Evolutionary conservation across 2,329 filamentous ascomycete species (phyloP).

Genomic region (Hypoxylon sp.): DNA sequence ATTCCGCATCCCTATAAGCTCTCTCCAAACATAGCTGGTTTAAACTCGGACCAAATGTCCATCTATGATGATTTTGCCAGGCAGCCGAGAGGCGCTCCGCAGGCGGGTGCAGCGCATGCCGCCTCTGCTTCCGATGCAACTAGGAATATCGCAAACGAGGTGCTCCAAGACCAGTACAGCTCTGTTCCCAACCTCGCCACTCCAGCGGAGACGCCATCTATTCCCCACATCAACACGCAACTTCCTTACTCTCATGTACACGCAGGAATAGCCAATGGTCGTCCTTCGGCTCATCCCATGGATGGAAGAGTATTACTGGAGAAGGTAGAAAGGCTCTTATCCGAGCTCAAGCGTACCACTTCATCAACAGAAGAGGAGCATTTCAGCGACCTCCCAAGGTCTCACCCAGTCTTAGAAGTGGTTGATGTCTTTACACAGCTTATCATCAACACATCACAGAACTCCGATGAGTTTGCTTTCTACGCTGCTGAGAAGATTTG

Average conservation of each 20-base stretch:
- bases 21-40: constrained; percentile 73
- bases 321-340: constrained; percentile 68
- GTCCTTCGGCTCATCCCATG: constrained; percentile 60
- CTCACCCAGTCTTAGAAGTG: constrained; percentile 71
- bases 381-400: constrained; percentile 69
- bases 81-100: constrained; percentile 75
- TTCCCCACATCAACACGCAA: constrained; percentile 66
- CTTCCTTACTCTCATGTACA: constrained; percentile 70
- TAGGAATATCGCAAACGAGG: constrained; percentile 72
- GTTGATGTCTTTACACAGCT: constrained; percentile 72
- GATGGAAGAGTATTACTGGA: constrained; percentile 68
- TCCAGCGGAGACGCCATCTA: constrained; percentile 69
- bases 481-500: constrained; percentile 72
- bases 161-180: constrained; percentile 72
- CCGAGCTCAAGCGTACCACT: constrained; percentile 68
- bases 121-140: constrained; percentile 72
- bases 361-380: constrained; percentile 69
- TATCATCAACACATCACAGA: constrained; percentile 73
- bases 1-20: constrained; percentile 95
- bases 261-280: constrained; percentile 64
- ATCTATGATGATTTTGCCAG: constrained; percentile 97
- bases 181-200: constrained; percentile 70
- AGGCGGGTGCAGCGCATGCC: constrained; percentile 68
- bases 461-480: constrained; percentile 70
- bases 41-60: constrained; percentile 92